Conservation (phyloP, 169 alveolate species). For the Theileria annulata region DNA sequence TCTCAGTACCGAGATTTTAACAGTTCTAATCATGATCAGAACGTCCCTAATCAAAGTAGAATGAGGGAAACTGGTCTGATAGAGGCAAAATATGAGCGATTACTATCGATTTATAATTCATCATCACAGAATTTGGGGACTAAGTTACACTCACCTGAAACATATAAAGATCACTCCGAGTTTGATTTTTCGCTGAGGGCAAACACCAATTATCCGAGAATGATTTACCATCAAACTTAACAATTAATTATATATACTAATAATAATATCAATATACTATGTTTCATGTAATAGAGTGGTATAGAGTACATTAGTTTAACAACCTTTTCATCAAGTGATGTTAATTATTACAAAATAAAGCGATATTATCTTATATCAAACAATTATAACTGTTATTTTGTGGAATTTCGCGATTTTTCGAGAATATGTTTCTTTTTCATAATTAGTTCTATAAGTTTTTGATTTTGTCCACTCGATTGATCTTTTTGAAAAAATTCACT, state of each 20-base stretch:
- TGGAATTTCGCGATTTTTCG: not conserved
- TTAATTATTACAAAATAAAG: not conserved
- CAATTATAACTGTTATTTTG: not conserved
- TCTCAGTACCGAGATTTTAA: not conserved
- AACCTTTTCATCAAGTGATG: not conserved
- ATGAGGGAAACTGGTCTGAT: not conserved
- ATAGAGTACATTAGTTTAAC: no score
- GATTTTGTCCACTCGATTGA: constrained; percentile 32
- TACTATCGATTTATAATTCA: not conserved
- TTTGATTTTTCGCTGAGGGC: not conserved
- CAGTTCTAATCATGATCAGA: not conserved
- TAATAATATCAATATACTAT: no score
- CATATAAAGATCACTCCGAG: not conserved
- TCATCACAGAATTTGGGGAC: not conserved
- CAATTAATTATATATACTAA: no score
- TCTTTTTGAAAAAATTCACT: constrained; percentile 41
- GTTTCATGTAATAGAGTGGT: not conserved
- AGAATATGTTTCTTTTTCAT: constrained; percentile 20
- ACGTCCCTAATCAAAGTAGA: not conserved
- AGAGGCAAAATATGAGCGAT: not conserved
- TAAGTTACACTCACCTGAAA: not conserved
- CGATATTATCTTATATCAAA: not conserved
- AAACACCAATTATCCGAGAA: constrained; percentile 3
- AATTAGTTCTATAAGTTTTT: constrained; percentile 53
- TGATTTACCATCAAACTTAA: constrained; percentile 1